Evolutionary conservation across 345 rosid species (phyloP).

Genomic region (Lepidium africanum): DNA sequence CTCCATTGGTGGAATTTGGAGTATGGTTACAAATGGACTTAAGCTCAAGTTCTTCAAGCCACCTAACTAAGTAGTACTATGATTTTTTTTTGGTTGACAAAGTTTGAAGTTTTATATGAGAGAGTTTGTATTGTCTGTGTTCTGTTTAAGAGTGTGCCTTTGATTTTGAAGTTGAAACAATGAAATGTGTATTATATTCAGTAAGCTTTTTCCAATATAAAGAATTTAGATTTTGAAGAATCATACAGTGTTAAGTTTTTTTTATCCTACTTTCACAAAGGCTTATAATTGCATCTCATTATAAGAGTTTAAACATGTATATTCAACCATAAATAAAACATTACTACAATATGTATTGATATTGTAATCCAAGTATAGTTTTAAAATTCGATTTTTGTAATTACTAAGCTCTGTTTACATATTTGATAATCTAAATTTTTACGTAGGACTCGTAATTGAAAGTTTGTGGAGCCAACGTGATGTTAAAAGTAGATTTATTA

Average conservation of each 20-base stretch:
- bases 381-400: not conserved
- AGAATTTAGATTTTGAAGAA: not conserved
- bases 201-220: not conserved
- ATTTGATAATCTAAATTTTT: no score
- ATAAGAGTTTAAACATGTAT: not conserved
- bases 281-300: not conserved
- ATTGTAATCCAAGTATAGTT: not conserved
- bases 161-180: not conserved
- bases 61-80: conserved; percentile 29
- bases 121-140: conserved; percentile 5
- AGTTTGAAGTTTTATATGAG: not conserved
- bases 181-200: conserved; percentile 10
- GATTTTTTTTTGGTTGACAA: conserved; percentile 7
- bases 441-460: no score
- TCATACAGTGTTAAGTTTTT: not conserved
- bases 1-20: conserved; percentile 92
- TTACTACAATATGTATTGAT: not conserved
- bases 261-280: not conserved
- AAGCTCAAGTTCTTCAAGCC: conserved; percentile 91
- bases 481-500: no score
- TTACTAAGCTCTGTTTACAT: not conserved
- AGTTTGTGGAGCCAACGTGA: no score
- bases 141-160: conserved; percentile 11
- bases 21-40: conserved; percentile 77
- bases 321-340: not conserved